Conservation (phyloP, 768 basidiomycete genomes). For the Cystobasidium onofrii region DNA sequence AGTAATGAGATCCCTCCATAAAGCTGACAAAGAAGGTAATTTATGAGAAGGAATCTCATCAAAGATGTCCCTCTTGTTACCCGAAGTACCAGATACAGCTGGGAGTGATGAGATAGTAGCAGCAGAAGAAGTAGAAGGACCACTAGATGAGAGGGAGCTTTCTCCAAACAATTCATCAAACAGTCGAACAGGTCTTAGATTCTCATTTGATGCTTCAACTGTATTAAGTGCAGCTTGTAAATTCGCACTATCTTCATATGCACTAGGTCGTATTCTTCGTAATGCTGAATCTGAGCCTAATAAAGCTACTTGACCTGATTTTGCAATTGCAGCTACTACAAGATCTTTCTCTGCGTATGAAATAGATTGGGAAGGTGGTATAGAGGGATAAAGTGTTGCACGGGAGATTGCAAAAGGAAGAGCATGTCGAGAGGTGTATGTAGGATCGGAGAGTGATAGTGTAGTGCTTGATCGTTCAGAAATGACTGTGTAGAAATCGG, state of each 20-base stretch:
- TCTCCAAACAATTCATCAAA: slow-evolving; percentile 9
- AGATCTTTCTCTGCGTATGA: neutral
- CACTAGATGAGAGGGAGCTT: neutral
- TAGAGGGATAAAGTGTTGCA: neutral
- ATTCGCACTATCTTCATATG: neutral
- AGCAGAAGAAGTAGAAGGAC: neutral
- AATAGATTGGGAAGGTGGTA: neutral
- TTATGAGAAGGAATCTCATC: slow-evolving; percentile 5
- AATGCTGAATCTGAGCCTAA: neutral
- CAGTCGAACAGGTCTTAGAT: neutral
- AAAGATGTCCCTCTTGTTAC: slow-evolving; percentile 3
- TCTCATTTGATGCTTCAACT: neutral
- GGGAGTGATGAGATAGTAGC: neutral
- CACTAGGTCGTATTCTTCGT: neutral
- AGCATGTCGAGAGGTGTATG: neutral
- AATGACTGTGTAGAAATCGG: neutral
- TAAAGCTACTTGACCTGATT: neutral
- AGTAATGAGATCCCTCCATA: slow-evolving; percentile 11
- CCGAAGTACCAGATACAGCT: neutral
- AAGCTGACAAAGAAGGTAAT: neutral
- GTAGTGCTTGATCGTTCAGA: neutral
- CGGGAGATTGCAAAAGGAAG: neutral
- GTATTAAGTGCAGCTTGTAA: neutral
- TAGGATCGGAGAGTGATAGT: neutral
- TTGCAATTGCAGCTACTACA: neutral